phyloP scores from a whole-genome alignment of 2,329 filamentous ascomycete genomes.

The Purpureocillium lavendulum region DNA sequence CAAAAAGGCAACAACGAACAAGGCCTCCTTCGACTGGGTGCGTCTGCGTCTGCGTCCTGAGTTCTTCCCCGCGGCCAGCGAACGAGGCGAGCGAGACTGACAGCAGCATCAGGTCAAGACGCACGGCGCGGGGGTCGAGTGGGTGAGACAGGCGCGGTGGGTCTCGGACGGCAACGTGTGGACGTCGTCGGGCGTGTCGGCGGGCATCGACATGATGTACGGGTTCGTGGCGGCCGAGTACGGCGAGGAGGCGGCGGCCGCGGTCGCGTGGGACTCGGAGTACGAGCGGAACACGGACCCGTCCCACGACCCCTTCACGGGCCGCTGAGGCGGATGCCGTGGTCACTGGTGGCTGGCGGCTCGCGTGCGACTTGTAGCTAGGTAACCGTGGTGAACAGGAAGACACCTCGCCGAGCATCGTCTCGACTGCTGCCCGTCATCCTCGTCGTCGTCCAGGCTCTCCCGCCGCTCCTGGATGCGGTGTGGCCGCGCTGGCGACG shows the following conservation, averaged over 20 bases:
- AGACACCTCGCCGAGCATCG: no score
- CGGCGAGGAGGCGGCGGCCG: constrained; percentile 39
- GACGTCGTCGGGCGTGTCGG: constrained; percentile 50
- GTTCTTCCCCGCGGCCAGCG: not conserved
- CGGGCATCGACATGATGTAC: constrained; percentile 29
- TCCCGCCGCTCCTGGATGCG: no score
- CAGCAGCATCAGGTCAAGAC: constrained; percentile 19
- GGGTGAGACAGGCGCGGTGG: constrained; percentile 51
- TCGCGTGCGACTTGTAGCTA: no score
- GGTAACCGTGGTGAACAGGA: no score
- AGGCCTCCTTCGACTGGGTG: constrained; percentile 37
- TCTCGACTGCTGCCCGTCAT: no score
- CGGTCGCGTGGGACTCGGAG: constrained; percentile 44
- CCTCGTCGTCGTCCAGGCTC: no score
- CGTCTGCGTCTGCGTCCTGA: not conserved
- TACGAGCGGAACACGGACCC: constrained; percentile 47
- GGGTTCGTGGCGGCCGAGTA: constrained; percentile 27
- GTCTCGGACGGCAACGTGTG: constrained; percentile 52
- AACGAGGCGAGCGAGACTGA: not conserved
- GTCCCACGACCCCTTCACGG: constrained; percentile 45
- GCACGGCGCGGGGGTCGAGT: constrained; percentile 36
- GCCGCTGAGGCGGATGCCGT: not conserved
- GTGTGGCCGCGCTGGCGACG: no score
- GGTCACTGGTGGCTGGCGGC: no score
- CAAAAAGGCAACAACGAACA: constrained; percentile 52